Evolutionary conservation across 129 eudicot species (phyloP), one percentile per base, ranked within the genome.

Genomic region (Dittrichia graveolens): DNA sequence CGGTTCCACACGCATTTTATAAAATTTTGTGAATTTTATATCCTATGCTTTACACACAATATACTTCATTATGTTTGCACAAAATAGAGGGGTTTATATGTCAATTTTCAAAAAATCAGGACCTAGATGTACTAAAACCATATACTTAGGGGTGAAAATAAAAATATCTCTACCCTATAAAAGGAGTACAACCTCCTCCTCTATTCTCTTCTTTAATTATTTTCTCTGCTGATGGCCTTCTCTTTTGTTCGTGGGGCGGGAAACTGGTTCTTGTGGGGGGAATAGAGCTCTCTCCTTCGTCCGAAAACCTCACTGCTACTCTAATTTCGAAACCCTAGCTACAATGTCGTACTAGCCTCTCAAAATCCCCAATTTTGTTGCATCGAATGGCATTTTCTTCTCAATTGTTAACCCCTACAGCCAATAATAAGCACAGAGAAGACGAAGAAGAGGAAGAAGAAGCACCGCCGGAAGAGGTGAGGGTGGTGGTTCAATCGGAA

Each of bases 311-410:
- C 67, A 52, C 76, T 73, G 64, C 53, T 46, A 44, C 67, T 65
- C 18, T 55, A 41, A 65, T 41, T 54, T 71, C 39, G 18, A 75
- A 81, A 69, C 85, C 81, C 85, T 75, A 75, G 68, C 34, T 46
- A 24, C 56, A 54, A 67, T 76, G 75, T 14, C 53, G 6, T 55
- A 55, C 67, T 75, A 55, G 35, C 15, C 45, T 39, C 3, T 45
- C 9, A 75, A 75, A 60, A 52, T 8, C 76, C 78, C 73, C 64
- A 65, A 67, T 24, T 55, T 65, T 11, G 49, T 37, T 54, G 34
- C 60, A 58, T 60, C 66, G 76, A 67, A 78, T 79, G 84, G 79
- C 84, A 65, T 78, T 83, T 75, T 61, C 83, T 8, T 67, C 81
- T 19, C 71, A 68, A 77, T 24, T 71, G 42, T 3, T 57, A 60